Percentiles rank a stretch among this genome's conserved stretches.
phyloP scores from a whole-genome alignment of 768 basidiomycete species.

The Tylopilus sp. region DNA sequence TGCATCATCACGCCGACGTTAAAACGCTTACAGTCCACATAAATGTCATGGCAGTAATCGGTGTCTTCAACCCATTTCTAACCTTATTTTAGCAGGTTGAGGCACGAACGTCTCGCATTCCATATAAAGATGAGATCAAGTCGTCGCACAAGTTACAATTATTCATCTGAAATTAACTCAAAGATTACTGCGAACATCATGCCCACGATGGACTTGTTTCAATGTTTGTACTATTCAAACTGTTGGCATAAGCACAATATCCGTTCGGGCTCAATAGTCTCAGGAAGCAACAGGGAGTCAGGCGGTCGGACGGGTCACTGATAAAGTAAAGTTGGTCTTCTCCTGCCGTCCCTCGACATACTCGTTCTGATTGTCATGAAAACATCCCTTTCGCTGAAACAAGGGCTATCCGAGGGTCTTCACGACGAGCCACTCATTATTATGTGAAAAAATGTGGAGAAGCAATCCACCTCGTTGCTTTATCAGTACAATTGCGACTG shows the following conservation, averaged over 20 bases:
- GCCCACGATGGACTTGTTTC: no score
- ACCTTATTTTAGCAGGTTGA: no score
- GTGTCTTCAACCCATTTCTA: no score
- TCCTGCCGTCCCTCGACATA: not conserved
- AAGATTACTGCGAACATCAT: no score
- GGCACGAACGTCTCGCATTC: no score
- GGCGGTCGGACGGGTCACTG: not conserved
- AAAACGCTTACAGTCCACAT: no score
- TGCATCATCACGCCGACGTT: no score
- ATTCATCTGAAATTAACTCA: no score
- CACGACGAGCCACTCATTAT: constrained; percentile 12
- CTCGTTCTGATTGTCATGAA: not conserved
- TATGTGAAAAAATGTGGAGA: constrained; percentile 9
- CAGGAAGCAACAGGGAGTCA: not conserved
- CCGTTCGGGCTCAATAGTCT: constrained; percentile 5
- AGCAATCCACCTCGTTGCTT: constrained; percentile 21
- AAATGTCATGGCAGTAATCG: no score
- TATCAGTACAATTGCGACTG: constrained; percentile 7
- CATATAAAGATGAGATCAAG: no score
- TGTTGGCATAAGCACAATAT: not conserved
- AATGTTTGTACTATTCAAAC: no score
- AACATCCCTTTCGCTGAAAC: not conserved
- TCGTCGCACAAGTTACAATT: no score
- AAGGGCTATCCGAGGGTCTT: not conserved
- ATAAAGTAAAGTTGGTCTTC: not conserved